Base-by-base conservation (phyloP, 208 protist genomes). In the Crithidia sp. region DNA sequence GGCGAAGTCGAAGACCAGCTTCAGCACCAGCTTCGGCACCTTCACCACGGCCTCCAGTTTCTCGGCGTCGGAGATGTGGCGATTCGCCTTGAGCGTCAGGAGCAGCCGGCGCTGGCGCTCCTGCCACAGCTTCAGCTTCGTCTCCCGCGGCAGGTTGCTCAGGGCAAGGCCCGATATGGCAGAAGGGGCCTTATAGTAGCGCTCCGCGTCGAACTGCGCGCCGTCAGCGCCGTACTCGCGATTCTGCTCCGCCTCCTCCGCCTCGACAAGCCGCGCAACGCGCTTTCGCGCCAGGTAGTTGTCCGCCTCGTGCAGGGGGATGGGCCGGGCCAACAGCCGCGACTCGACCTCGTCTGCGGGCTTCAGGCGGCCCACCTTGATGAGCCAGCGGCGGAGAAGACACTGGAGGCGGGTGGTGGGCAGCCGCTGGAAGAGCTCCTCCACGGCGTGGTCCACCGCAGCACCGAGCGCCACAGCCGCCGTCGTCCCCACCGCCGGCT, bases 101-200 rank as follows among this genome's bases (percentile, higher is more conserved):
- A 88, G 81, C 54, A 87, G 19, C 36, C 71, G 77, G 4, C 67
- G 77, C 64, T 88, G 83, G 2, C 88, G 82, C 60, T 91, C 77
- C 74, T 88, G 91, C 91, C 91, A 93, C 43, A 92, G 86, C 64
- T 85, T 71, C 47, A 83, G 62, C 79, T 89, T 91, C 45, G 61
- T 64, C 37, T 76, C 76, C 17, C 77, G 79, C 19, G 90, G 72
- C 47, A 93, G 71, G 41, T 84, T 81, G 61, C 83, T 90, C 4
- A 91, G 82, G 7, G 84, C 78, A 5, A 92, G 76, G 5, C 83
- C 86, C 7, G 83, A 88, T 67, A 84, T 77, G 58, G 78, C 67
- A 49, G 78, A 75, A 2, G 83, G 77, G 10, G 72, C 75, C 9
- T 70, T 72, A 77, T 84, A 77, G 69, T 86, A 88, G 28, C 59